Percentiles rank a stretch among this genome's conserved stretches.
Conservation (phyloP, 1,284 basidiomycete genomes). For the Ustilago esculenta region DNA sequence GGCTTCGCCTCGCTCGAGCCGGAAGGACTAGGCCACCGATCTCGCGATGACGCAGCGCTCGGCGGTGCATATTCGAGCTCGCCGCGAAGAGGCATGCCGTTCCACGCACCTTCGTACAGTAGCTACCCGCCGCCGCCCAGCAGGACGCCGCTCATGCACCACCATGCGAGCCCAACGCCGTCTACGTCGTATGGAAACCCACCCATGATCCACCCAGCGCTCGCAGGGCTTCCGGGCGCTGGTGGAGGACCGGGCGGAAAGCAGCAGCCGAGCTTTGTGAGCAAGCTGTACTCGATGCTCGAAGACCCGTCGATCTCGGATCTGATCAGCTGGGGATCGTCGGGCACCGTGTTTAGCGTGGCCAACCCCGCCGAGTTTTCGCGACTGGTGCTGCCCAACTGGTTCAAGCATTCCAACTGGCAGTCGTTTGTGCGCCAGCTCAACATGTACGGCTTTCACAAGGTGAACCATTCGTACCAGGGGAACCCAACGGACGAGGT, state of each 20-base stretch:
- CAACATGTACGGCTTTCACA: constrained; percentile 64
- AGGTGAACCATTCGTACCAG: constrained; percentile 62
- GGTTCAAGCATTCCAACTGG: constrained; percentile 66
- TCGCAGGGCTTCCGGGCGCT: constrained; percentile 53
- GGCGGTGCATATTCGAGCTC: constrained; percentile 24
- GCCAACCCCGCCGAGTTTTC: constrained; percentile 62
- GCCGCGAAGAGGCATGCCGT: constrained; percentile 28
- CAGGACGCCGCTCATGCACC: constrained; percentile 34
- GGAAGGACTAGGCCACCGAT: constrained; percentile 23
- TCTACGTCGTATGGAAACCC: constrained; percentile 48
- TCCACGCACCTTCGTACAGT: constrained; percentile 22
- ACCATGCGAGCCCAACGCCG: constrained; percentile 32
- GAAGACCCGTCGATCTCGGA: constrained; percentile 56
- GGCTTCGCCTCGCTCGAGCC: constrained; percentile 37
- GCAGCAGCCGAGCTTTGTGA: constrained; percentile 61
- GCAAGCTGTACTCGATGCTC: constrained; percentile 63
- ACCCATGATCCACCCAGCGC: constrained; percentile 55
- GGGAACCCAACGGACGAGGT: constrained; percentile 56
- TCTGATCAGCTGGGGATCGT: constrained; percentile 56
- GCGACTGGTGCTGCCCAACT: constrained; percentile 55
- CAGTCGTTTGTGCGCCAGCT: constrained; percentile 63
- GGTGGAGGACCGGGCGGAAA: constrained; percentile 54
- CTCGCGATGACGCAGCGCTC: constrained; percentile 16
- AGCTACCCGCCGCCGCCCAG: constrained; percentile 20
- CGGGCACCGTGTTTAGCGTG: constrained; percentile 58